Conservation (phyloP, 2,329 filamentous ascomycete species). For the Coccinonectria pachysandricola region DNA sequence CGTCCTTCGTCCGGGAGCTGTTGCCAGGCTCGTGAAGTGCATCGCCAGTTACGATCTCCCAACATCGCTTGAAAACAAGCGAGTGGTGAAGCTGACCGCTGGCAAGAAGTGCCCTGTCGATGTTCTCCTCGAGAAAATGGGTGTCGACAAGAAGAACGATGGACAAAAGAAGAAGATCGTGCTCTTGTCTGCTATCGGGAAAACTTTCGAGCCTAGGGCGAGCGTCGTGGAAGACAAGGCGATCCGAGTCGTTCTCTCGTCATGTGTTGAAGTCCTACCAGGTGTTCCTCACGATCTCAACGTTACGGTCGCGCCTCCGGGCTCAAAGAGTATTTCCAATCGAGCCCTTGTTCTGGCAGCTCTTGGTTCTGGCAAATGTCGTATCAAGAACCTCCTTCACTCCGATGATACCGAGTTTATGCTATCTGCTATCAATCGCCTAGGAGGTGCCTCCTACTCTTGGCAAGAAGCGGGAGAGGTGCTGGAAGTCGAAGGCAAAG, state of each 20-base stretch:
- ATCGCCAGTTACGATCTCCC: slow-evolving; percentile 90
- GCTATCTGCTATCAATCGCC: slow-evolving; percentile 77
- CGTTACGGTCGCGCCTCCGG: slow-evolving; percentile 76
- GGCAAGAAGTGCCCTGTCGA: slow-evolving; percentile 84
- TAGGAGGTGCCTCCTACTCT: slow-evolving; percentile 78
- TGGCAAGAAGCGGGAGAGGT: slow-evolving; percentile 96
- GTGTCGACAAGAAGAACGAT: slow-evolving; percentile 97
- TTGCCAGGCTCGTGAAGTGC: slow-evolving; percentile 83
- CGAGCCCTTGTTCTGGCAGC: slow-evolving; percentile 89
- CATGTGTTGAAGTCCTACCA: slow-evolving; percentile 63
- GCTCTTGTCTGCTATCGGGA: slow-evolving; percentile 79
- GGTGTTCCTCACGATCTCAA: slow-evolving; percentile 56
- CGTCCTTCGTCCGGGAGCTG: slow-evolving; percentile 72
- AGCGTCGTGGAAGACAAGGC: slow-evolving; percentile 80
- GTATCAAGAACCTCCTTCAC: slow-evolving; percentile 84
- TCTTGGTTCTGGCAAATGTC: slow-evolving; percentile 74
- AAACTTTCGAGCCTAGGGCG: slow-evolving; percentile 76
- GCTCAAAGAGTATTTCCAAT: slow-evolving; percentile 97
- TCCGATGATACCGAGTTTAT: slow-evolving; percentile 97
- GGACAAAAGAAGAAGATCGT: slow-evolving; percentile 94
- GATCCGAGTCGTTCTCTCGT: slow-evolving; percentile 74
- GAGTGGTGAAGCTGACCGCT: slow-evolving; percentile 70
- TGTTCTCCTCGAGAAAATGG: slow-evolving; percentile 82
- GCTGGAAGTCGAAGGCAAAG: slow-evolving; percentile 79
- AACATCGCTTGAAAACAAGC: slow-evolving; percentile 73